Base-by-base conservation (phyloP, 2,329 filamentous ascomycete species). In the Aspergillus clavatus region DNA sequence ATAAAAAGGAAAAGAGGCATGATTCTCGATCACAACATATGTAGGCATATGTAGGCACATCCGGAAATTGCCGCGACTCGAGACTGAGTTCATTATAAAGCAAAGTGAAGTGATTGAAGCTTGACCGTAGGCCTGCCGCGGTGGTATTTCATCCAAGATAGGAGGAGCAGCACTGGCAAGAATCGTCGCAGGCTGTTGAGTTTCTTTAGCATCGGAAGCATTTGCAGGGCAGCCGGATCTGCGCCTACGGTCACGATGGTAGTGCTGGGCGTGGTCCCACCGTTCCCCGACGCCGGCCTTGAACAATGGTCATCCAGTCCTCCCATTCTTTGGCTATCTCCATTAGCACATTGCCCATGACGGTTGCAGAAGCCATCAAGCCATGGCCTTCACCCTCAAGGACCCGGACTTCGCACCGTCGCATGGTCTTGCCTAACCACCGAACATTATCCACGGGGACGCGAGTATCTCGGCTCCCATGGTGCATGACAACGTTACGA, bases 301-400 rank as follows among this genome's bases (percentile, higher is more conserved):
- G 71, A 16, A 75, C 72, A 24, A 77, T 77, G 36, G 80, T 78
- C 60, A 81, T 83, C 87, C 87, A 91, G 58, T 91, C 87, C 54
- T 90, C 86, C 91, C 91, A 97, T 66, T 97, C 93, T 55, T 83
- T 83, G 42, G 87, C 86, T 60, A 98, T 95, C 71, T 98, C 93
- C 68, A 89, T 91, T 27, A 98, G 72, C n/a, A 97, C 86, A 16
- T 84, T 83, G 35, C 89, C 87, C 93, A 98, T 98, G 36, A 97
- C 91, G 11, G 76, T 75, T 0, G 93, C 90, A 55, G 86, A 94
- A 1, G 93, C 93, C 93, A 98, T 98, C 19, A 98, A 73, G 0
- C 93, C 91, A 62, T 98, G 93, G 3, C 90, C 89, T 66, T 98
- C 91, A 5, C 87, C 89, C 55, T 95, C 87, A 3, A 98, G 75